A percentile compares a stretch with the other conserved stretches of the same genome.
Conservation (phyloP, 371 early-diverging fungal species). For the Encephalitozoon hellem region DNA sequence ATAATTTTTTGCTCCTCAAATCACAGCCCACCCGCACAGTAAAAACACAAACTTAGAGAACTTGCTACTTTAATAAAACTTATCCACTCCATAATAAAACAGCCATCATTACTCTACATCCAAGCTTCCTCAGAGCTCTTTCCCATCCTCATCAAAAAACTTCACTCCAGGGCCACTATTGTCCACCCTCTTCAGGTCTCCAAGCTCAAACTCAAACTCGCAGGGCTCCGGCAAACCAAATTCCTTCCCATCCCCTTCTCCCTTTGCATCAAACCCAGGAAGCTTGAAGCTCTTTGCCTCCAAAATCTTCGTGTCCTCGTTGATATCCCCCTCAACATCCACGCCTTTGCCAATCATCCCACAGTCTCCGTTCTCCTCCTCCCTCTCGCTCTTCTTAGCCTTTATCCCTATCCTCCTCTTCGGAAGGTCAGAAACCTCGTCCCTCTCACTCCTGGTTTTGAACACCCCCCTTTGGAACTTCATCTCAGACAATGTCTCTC, state of each 20-base stretch:
- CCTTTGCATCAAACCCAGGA: not conserved
- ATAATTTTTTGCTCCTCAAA: not conserved
- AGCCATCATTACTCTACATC: not conserved
- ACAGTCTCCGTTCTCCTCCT: too few relatives aligned
- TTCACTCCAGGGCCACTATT: constrained; percentile 17
- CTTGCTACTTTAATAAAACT: not conserved
- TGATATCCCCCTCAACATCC: not conserved
- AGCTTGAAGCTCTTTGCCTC: not conserved
- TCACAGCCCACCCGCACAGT: not conserved
- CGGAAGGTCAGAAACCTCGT: not conserved
- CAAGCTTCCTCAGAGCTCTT: not conserved
- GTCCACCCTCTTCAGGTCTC: not conserved
- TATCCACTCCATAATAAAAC: not conserved
- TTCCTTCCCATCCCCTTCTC: not conserved
- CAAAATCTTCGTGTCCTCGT: not conserved
- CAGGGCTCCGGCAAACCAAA: not conserved
- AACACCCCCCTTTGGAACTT: constrained; percentile 23
- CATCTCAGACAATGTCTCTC: not conserved
- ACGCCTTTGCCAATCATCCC: too few relatives aligned
- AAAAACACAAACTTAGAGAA: not conserved
- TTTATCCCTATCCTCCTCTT: not conserved
- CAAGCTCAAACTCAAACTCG: constrained; percentile 21
- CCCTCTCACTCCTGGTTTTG: not conserved
- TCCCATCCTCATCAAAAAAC: constrained; percentile 30
- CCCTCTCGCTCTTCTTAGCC: not conserved